phyloP scores from a whole-genome alignment of 176 grass and related monocot genomes.

The Puccinellia tenuiflora region DNA sequence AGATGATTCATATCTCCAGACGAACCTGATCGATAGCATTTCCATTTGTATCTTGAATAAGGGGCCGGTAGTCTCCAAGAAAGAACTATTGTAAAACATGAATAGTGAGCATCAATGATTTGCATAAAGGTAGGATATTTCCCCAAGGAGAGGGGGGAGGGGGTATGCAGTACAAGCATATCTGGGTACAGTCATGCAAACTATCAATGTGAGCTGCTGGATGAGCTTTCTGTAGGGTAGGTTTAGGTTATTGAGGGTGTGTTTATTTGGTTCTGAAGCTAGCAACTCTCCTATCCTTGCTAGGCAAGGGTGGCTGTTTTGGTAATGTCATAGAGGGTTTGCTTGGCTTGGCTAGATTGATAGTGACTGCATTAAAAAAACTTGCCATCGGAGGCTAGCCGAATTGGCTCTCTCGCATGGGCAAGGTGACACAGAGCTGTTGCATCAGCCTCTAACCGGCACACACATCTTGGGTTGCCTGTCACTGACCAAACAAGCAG shows the following conservation, averaged over 20 bases:
- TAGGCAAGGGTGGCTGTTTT: neutral
- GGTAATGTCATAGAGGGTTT: neutral
- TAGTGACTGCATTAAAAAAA: neutral
- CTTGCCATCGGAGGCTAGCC: neutral
- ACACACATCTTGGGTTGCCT: neutral
- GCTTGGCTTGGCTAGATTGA: neutral
- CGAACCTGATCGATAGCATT: constrained; percentile 86
- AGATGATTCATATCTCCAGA: neutral
- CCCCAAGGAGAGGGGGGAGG: neutral
- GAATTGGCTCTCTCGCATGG: neutral
- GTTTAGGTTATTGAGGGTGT: neutral
- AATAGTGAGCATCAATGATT: constrained; percentile 11
- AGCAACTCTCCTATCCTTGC: neutral
- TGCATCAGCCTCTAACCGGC: neutral
- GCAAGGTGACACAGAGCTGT: neutral
- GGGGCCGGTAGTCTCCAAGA: constrained; percentile 96
- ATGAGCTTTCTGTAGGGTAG: neutral
- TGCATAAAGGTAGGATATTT: neutral
- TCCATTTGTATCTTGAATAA: constrained; percentile 78
- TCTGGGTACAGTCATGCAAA: constrained; percentile 9
- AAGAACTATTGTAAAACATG: constrained; percentile 62
- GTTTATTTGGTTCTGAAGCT: neutral
- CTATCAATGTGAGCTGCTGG: neutral
- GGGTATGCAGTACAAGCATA: neutral
- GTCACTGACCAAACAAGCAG: neutral